phyloP scores from a whole-genome alignment of 768 basidiomycete species.

The Psilocybe azurescens region DNA sequence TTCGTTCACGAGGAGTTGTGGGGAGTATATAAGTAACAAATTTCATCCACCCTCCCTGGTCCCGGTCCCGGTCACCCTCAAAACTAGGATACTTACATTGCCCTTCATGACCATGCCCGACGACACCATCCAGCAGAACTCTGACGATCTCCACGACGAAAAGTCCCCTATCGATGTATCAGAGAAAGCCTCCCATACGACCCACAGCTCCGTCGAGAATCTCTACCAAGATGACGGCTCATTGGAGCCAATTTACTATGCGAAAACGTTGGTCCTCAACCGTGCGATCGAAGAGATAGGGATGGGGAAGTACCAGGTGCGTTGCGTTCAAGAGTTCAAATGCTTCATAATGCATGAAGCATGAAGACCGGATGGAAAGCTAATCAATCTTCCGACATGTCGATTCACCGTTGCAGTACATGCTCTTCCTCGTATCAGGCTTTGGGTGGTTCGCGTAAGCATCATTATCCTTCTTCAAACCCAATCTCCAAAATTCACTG shows the following conservation, averaged over 20 bases:
- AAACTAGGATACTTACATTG: background rate
- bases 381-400: background rate
- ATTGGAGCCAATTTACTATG: constrained; percentile 63
- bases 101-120: background rate
- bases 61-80: background rate
- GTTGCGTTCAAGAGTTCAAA: background rate
- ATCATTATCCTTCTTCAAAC: too few species aligned
- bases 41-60: background rate
- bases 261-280: constrained; percentile 62
- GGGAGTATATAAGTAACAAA: background rate
- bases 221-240: constrained; percentile 26
- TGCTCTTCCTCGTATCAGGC: constrained; percentile 68
- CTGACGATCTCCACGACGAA: background rate
- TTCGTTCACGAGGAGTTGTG: background rate
- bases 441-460: constrained; percentile 81
- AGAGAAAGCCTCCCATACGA: background rate
- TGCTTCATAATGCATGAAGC: too few species aligned
- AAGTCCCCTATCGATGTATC: background rate
- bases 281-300: constrained; percentile 69
- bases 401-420: constrained; percentile 46
- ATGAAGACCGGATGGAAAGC: background rate
- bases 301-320: constrained; percentile 74
- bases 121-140: background rate
- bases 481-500: background rate
- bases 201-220: constrained; percentile 12